phyloP scores from a whole-genome alignment of 1,284 basidiomycete species.

The Cystobasidium pallidum region DNA sequence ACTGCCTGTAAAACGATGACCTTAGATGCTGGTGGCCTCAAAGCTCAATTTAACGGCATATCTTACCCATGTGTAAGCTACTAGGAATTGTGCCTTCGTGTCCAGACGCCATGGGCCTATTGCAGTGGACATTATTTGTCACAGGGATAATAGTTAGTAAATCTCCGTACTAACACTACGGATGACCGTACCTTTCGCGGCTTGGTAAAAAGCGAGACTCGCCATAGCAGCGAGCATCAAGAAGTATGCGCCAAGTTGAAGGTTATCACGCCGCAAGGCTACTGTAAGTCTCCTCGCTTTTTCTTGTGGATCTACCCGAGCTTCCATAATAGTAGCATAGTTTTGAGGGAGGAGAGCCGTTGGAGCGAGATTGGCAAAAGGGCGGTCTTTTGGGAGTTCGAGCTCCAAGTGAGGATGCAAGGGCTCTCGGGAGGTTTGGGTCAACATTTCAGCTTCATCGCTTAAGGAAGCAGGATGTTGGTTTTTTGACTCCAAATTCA shows the following conservation, averaged over 20 bases:
- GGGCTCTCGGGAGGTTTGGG: neutral
- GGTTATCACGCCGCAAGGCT: conserved; percentile 4
- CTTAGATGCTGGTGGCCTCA: too few relatives aligned
- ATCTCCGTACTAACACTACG: neutral
- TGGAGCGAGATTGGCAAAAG: conserved; percentile 9
- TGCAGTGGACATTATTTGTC: neutral
- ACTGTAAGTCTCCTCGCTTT: neutral
- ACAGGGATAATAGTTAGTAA: neutral
- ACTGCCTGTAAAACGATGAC: too few relatives aligned
- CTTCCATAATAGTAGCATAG: neutral
- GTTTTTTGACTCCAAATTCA: neutral
- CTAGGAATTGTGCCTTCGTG: neutral
- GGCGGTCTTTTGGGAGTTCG: conserved; percentile 5
- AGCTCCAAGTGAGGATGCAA: neutral
- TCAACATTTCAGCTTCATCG: neutral
- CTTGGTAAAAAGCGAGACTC: conserved; percentile 6
- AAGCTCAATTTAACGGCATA: too few relatives aligned
- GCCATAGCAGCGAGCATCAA: neutral
- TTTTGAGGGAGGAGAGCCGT: neutral
- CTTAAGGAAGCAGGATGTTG: too few relatives aligned
- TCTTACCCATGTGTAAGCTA: conserved; percentile 1
- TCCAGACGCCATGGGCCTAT: neutral
- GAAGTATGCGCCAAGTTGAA: neutral
- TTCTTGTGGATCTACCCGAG: neutral
- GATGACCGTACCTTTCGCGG: neutral